Base-by-base conservation (phyloP, 2,329 filamentous ascomycete genomes). In the Colletotrichum euphorbiae region DNA sequence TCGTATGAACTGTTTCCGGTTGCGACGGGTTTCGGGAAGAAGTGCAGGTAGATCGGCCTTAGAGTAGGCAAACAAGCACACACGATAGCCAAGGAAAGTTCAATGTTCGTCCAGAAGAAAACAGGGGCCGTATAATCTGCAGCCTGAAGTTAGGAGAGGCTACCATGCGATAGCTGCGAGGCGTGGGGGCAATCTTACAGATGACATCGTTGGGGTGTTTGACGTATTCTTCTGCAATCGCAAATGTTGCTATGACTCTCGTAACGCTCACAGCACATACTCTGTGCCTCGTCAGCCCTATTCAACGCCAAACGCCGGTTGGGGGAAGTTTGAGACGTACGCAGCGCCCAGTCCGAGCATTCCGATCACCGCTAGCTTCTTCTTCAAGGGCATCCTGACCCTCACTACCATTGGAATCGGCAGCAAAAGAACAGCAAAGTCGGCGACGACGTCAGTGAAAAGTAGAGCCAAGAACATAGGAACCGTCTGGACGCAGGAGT, bases 61-160 rank as follows among this genome's bases (percentile, higher is more conserved):
- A 81, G 70, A 6, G 79, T 80, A 0, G 80, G 79, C 6, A 81
- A 74, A 69, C 78, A 80, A 43, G 79, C 74, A 67, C 80, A 80
- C 15, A 81, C 73, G 67, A 81, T 75, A 51, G 78, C 79, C 46
- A 78, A 74, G 63, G 79, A 79, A 70, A 80, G 76, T 67, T 82
- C 80, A 64, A 81, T 76, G 59, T 80, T 76, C 6, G 79, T 80
- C 77, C 80, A 81, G 72, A 77, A 77, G 28, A 77, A 74, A 2
- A 72, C 72, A 0, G 74, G 73, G 1, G 73, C 73, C 1, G 73
- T 74, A 42, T 75, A 74, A 40, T 75, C 74, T 74, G 19, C 2
- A 5, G 17, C 5, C 3, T 2, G 7, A 58, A 15, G 50, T 51
- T 2, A 36, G 17, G 8, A 12, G 4, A 11, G 28, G 28, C 28